phyloP scores from a whole-genome alignment of 192 early-diverging fungal genomes.

The Backusella mclennaniae region DNA sequence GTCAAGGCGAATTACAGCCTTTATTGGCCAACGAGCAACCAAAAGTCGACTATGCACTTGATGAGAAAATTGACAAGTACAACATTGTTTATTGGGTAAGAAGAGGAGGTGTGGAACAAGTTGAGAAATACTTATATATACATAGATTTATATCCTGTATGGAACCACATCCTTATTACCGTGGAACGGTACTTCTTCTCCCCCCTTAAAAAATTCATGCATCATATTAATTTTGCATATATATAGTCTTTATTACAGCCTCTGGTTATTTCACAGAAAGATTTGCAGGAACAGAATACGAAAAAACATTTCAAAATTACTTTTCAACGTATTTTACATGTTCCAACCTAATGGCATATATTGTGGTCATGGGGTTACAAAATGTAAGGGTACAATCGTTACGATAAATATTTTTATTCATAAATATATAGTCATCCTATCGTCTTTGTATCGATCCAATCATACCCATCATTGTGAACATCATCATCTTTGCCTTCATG shows the following conservation, averaged over 20 bases:
- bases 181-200: slow-evolving; percentile 61
- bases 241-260: slow-evolving; percentile 70
- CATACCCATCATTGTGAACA: slow-evolving; percentile 50
- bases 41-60: not conserved
- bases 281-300: slow-evolving; percentile 59
- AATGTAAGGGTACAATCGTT: slow-evolving; percentile 14
- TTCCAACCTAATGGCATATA: slow-evolving; percentile 55
- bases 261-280: slow-evolving; percentile 66
- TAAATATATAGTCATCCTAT: not conserved
- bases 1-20: not conserved
- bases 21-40: not conserved
- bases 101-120: too few species aligned
- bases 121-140: not conserved
- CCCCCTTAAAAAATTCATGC: not conserved
- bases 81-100: slow-evolving; percentile 13
- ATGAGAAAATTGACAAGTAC: slow-evolving; percentile 15
- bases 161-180: slow-evolving; percentile 75
- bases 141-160: slow-evolving; percentile 62
- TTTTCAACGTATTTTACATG: slow-evolving; percentile 67
- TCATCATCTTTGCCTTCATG: slow-evolving; percentile 48
- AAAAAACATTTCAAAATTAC: slow-evolving; percentile 73
- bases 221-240: not conserved
- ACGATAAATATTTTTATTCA: not conserved
- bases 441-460: not conserved
- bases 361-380: slow-evolving; percentile 49